Evolutionary conservation across 1,139 yeast species (phyloP).

Genomic region (Hansenula sp.): DNA sequence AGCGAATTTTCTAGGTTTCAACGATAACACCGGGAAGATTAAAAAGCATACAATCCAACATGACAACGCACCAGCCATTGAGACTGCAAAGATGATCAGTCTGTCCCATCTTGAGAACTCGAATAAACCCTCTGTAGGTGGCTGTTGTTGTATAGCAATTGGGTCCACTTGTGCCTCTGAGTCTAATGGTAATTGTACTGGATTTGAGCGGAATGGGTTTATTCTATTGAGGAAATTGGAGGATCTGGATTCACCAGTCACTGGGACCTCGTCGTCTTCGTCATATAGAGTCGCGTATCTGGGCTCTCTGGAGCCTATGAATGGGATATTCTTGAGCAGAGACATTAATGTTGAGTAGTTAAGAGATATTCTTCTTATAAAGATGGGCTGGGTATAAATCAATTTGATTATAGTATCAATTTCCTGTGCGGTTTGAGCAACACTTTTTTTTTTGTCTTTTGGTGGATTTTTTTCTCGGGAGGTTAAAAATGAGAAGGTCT

Average conservation of each 20-base stretch:
- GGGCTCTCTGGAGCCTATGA: neutral
- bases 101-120: slow-evolving; percentile 57
- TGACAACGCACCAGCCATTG: slow-evolving; percentile 48
- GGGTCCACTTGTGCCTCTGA: slow-evolving; percentile 3
- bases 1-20: slow-evolving; percentile 58
- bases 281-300: neutral
- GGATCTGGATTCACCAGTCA: neutral
- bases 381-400: too few relatives aligned
- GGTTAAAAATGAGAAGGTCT: too few relatives aligned
- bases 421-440: too few relatives aligned
- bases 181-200: slow-evolving; percentile 3
- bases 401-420: too few relatives aligned
- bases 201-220: slow-evolving; percentile 3
- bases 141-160: neutral
- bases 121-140: slow-evolving; percentile 24
- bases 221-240: neutral
- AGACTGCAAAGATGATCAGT: slow-evolving; percentile 49
- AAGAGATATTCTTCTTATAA: too few relatives aligned
- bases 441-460: too few relatives aligned
- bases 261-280: slow-evolving; percentile 1
- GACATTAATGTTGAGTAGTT: neutral
- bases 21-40: slow-evolving; percentile 49
- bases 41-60: slow-evolving; percentile 54
- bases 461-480: too few relatives aligned
- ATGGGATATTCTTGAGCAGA: neutral